A percentile compares a stretch with the other conserved stretches of the same genome.
phyloP scores from a whole-genome alignment of 2,329 filamentous ascomycete species.

The Fusarium nurragi region DNA sequence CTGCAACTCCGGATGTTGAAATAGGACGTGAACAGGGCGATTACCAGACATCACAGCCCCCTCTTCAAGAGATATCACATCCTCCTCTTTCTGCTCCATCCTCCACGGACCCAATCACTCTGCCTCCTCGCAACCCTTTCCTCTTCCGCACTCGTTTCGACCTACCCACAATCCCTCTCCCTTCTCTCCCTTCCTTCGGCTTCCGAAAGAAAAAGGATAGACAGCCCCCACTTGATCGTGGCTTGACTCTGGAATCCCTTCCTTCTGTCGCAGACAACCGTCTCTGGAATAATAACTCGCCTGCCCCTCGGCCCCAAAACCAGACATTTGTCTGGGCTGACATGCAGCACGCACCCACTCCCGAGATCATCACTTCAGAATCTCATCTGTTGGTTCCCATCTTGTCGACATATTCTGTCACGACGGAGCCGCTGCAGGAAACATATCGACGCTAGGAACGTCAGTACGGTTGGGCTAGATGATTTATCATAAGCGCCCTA shows the following conservation, averaged over 20 bases:
- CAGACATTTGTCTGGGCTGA: constrained; percentile 46
- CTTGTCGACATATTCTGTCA: constrained; percentile 31
- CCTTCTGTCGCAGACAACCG: constrained; percentile 18
- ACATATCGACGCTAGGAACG: constrained; percentile 38
- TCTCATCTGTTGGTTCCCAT: constrained; percentile 10
- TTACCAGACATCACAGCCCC: background rate
- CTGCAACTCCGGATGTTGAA: constrained; percentile 20
- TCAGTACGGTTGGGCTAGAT: constrained; percentile 29
- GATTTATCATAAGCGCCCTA: background rate
- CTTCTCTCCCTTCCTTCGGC: constrained; percentile 31
- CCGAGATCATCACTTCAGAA: constrained; percentile 7
- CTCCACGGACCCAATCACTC: constrained; percentile 11
- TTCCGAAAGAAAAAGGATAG: constrained; percentile 20
- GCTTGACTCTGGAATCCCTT: constrained; percentile 25
- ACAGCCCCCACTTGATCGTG: background rate
- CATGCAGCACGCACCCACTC: constrained; percentile 20
- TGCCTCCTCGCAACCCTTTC: constrained; percentile 46
- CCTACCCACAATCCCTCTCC: constrained; percentile 37
- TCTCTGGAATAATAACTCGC: constrained; percentile 21
- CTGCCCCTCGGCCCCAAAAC: constrained; percentile 21
- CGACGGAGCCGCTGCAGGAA: constrained; percentile 43
- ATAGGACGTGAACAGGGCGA: background rate
- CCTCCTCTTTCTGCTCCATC: background rate
- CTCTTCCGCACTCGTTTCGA: constrained; percentile 49
- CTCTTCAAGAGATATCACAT: background rate